Evolutionary conservation across 352 stramenopile genomes (phyloP), one percentile per base, ranked within the genome.

Genomic region (Globisporangium nunn): DNA sequence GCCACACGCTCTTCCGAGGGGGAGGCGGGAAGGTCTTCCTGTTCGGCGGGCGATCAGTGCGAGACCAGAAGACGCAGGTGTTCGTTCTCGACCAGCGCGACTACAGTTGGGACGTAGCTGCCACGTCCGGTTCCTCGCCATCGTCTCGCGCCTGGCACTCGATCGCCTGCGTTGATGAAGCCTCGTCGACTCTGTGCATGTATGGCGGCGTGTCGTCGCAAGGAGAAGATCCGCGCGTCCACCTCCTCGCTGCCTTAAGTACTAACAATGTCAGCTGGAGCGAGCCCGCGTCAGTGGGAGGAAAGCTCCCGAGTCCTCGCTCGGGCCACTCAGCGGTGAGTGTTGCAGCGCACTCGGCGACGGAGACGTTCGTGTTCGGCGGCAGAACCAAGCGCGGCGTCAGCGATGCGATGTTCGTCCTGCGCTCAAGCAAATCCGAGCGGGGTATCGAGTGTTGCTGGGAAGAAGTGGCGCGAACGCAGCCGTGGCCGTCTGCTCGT

Each of bases 361-460:
- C 31, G 6, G 63, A 52, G 18, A 56, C 80, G 3, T 72, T 70
- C 45, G 58, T 88, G 11, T 90, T 91, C 61, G 80, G 80, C 28
- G 80, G 80, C 0, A 66, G 80, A 50, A 88, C 80, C n/a, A 87
- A 83, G 47, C 56, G 50, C 47, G 78, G 75, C 8, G 80, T 91
- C 17, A 84, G 52, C n/a, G 59, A 72, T 50, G 65, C 82, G 37
- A 59, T 91, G 29, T 64, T 70, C 50, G 45, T 72, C 29, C 61
- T 75, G 28, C 61, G 47, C 15, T 39, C 28, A 2, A 23, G 8
- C 10, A 49, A 18, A 35, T 41, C 31, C 6, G 53, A n/a, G 29
- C 56, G 31, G 7, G 23, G 45, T 8, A 47, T 52, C 44, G 50
- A 33, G 29, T 43, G 75, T 40, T 4, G n/a, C 51, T 85, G 75